Evolutionary conservation across 345 rosid species (phyloP), one percentile per base, ranked within the genome.

Genomic region (Arabis alpina): DNA sequence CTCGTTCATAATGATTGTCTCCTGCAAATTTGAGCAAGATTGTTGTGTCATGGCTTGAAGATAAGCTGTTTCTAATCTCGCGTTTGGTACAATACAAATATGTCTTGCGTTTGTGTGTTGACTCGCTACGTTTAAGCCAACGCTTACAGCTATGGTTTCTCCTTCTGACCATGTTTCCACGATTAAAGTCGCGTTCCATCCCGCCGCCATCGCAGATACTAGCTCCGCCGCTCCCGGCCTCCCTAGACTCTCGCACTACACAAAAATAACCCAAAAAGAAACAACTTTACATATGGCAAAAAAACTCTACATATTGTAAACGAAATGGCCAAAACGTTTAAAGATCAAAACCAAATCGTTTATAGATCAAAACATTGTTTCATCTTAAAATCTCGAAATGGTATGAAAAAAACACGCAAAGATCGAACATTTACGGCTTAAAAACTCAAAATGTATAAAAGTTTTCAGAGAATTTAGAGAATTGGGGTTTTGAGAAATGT

Each of bases 171-270:
- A 94, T 12, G 97, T 88, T 72, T 91, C 99, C 41, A 91, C 87
- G 3, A 89, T 82, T 28, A 87, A 71, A 45, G 58, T 79, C 15
- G 96, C 92, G 71, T 86, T 84, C 99, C 99, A 91, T 34, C 99
- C 97, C 0, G 99, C 99, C 0, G 94, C 95, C 97, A 86, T 91
- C 39, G 99, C 99, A 2, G 96, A 81, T 7, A 91, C 70, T 24
- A 93, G 89, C 88, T 91, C 99, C 0, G 99, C 87, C 23, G 86
- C 84, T 12, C 96, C 86, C 5, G 95, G 91, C 76, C 87, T 89
- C 58, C 59, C 84, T 54, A 27, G 76, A 53, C 60, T 58, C 60
- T 85, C 78, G 6, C 96, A 86, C 97, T 91, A 50, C 65, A 76
- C 49, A 12, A 28, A 49, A 44, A 23, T 27, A 54, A 70, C 30